A percentile compares a stretch with the other conserved stretches of the same genome.
Conservation (phyloP, 768 basidiomycete genomes). For the Ramaria sp. region DNA sequence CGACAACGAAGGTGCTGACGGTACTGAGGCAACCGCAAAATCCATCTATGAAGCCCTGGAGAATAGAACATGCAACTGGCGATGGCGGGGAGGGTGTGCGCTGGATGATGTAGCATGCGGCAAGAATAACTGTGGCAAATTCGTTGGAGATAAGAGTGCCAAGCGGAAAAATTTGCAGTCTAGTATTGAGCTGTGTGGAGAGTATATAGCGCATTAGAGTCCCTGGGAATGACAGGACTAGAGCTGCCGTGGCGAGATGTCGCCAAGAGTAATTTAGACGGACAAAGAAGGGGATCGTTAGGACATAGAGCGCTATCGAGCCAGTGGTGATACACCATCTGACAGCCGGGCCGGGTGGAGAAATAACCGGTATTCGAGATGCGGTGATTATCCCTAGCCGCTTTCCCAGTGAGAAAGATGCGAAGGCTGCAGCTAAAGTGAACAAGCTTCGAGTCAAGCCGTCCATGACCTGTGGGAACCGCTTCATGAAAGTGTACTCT, state of each 20-base stretch:
- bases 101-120: slow-evolving; percentile 62
- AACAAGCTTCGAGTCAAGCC: slow-evolving; percentile 72
- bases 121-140: slow-evolving; percentile 75
- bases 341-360: slow-evolving; percentile 30
- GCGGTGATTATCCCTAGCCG: slow-evolving; percentile 38
- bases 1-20: slow-evolving; percentile 85
- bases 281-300: slow-evolving; percentile 71
- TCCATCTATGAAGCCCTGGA: slow-evolving; percentile 81
- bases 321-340: slow-evolving; percentile 43
- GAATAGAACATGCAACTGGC: slow-evolving; percentile 51
- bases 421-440: slow-evolving; percentile 67
- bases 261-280: slow-evolving; percentile 58
- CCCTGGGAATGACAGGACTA: slow-evolving; percentile 86
- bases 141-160: slow-evolving; percentile 74
- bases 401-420: slow-evolving; percentile 66
- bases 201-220: slow-evolving; percentile 75
- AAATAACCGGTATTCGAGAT: slow-evolving; percentile 30
- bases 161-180: slow-evolving; percentile 50
- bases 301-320: slow-evolving; percentile 58
- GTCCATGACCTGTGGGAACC: slow-evolving; percentile 61
- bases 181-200: slow-evolving; percentile 59
- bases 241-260: slow-evolving; percentile 72
- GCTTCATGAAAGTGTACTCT: background rate
- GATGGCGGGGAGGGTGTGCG: slow-evolving; percentile 24
- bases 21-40: slow-evolving; percentile 95